These are phyloP conservation scores for Coprinopsis sp. DNA, from an alignment of 768 basidiomycete genomes.

Conservation along the genomic window DNA sequence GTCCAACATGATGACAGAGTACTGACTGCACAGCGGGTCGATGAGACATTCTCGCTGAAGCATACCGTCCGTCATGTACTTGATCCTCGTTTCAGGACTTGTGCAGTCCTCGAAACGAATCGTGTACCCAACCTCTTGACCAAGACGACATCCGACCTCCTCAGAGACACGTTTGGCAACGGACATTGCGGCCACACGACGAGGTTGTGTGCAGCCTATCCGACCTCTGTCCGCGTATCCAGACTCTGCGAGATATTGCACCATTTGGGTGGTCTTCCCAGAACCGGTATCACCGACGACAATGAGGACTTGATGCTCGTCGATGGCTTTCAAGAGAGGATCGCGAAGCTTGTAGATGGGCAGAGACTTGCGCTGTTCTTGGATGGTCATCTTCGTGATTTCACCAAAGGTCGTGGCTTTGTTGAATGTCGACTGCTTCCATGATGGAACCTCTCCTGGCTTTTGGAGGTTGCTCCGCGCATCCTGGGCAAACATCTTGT, in stretches of 20 bases:
- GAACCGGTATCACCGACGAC: conserved; percentile 99
- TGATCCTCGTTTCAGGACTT: conserved; percentile 97
- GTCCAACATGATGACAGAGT: conserved; percentile 96
- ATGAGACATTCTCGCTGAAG: conserved; percentile 94
- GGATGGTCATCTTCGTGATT: conserved; percentile 84
- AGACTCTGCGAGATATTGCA: conserved; percentile 93
- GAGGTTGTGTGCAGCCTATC: conserved; percentile 97
- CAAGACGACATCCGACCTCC: conserved; percentile 95
- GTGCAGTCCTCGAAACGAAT: conserved; percentile 99
- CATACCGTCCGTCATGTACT: conserved; percentile 99
- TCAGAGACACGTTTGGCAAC: conserved; percentile 98
- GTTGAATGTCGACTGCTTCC: conserved; percentile 92
- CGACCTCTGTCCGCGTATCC: conserved; percentile 88
- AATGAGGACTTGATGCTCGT: conserved; percentile 95
- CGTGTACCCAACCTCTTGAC: conserved; percentile 96
- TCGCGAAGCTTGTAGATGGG: conserved; percentile 96
- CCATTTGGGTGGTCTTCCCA: conserved; percentile 99
- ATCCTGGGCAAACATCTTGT: conserved; percentile 92
- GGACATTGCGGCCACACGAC: conserved; percentile 99
- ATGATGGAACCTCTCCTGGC: conserved; percentile 76
- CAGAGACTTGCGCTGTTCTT: conserved; percentile 86
- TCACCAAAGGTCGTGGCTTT: conserved; percentile 95
- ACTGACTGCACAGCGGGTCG: conserved; percentile 88
- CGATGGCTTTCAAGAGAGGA: conserved; percentile 83
- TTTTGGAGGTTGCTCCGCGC: conserved; percentile 78